phyloP scores from a whole-genome alignment of 306 rosid species.

The Fragaria ananassa region DNA sequence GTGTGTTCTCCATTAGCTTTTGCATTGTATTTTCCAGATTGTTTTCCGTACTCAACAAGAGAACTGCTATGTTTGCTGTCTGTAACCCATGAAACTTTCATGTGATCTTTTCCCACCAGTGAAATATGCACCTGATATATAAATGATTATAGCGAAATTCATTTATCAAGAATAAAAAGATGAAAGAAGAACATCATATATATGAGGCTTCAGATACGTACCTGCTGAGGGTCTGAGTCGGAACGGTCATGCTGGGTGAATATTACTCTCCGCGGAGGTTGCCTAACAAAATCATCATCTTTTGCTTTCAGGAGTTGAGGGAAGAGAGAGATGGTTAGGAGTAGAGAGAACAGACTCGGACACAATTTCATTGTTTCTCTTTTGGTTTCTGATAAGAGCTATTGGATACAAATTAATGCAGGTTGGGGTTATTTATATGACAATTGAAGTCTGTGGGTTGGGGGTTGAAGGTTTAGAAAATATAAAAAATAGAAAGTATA shows the following conservation, averaged over 20 bases:
- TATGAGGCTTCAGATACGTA: neutral
- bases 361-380: neutral
- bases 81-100: conserved; percentile 75
- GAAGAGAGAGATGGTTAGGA: conserved; percentile 16
- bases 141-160: neutral
- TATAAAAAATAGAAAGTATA: neutral
- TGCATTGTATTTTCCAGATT: conserved; percentile 22
- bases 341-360: conserved; percentile 1
- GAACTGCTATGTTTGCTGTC: conserved; percentile 34
- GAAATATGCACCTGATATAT: conserved; percentile 62
- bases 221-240: conserved; percentile 37
- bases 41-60: conserved; percentile 36
- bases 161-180: neutral
- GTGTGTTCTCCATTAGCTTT: conserved; percentile 31
- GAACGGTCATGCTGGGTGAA: conserved; percentile 22
- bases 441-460: neutral
- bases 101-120: conserved; percentile 52
- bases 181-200: neutral
- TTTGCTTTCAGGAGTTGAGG: conserved; percentile 14
- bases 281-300: conserved; percentile 23
- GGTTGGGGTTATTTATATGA: neutral
- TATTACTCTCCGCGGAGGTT: conserved; percentile 26
- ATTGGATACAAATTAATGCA: neutral
- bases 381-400: neutral
- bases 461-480: neutral